Conservation (phyloP, 495 filamentous ascomycete species). For the Cercophora samala region DNA sequence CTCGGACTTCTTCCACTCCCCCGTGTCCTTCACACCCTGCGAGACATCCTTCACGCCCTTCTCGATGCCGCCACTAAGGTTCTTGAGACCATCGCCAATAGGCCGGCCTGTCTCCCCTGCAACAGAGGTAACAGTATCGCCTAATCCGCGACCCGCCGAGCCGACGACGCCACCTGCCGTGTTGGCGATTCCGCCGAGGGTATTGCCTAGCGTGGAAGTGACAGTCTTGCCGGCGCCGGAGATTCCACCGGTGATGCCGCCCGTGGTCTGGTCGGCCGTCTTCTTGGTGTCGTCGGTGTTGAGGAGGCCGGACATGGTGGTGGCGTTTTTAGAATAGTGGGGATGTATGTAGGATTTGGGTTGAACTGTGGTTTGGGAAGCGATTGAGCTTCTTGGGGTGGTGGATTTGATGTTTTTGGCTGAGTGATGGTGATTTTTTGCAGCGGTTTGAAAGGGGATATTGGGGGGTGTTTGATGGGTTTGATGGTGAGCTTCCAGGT, state of each 20-base stretch:
- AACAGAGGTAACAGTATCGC: slow-evolving; percentile 58
- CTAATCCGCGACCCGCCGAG: slow-evolving; percentile 57
- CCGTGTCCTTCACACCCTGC: slow-evolving; percentile 61
- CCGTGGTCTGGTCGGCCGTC: slow-evolving; percentile 50
- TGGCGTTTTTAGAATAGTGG: slow-evolving; percentile 7
- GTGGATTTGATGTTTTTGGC: neutral
- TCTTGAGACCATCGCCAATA: slow-evolving; percentile 59
- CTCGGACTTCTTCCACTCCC: slow-evolving; percentile 49
- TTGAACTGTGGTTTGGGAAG: neutral
- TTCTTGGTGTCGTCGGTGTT: slow-evolving; percentile 24
- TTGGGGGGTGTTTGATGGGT: neutral
- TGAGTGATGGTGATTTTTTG: no score
- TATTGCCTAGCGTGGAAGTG: slow-evolving; percentile 51
- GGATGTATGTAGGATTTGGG: no score
- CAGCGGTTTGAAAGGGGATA: neutral
- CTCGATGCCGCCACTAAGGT: slow-evolving; percentile 54
- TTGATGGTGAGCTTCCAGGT: neutral
- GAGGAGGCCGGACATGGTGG: slow-evolving; percentile 15
- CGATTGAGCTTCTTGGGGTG: neutral
- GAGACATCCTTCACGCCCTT: slow-evolving; percentile 50
- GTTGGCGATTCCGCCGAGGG: slow-evolving; percentile 47
- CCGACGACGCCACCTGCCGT: slow-evolving; percentile 66
- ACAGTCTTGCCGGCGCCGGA: slow-evolving; percentile 53
- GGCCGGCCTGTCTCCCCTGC: slow-evolving; percentile 59
- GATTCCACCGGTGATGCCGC: slow-evolving; percentile 41